Base-by-base conservation (phyloP, 2,329 filamentous ascomycete genomes). In the Mariannaea elegans region DNA sequence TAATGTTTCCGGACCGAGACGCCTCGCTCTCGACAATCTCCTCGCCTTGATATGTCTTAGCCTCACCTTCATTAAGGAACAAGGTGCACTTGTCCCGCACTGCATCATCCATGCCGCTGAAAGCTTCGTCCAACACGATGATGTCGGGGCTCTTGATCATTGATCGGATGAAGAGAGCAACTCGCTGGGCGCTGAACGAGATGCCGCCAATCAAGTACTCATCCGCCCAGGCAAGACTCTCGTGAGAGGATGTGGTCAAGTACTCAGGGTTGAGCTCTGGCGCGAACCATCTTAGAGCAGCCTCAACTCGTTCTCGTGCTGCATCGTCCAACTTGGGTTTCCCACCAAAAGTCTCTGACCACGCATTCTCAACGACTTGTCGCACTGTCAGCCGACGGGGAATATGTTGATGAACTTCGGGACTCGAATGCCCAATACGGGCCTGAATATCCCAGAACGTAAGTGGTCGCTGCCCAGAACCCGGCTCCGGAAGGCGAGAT, bases 371-470 rank as follows among this genome's bases (percentile, higher is more conserved):
- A 0, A 99, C 75, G 0, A 92, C 85, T 48, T 90, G 84, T 2
- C 92, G 86, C 9, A 97, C 78, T 0, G 88, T 90, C 45, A 97
- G 80, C 32, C 85, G 82, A 47, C 90, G 89, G 1, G 95, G 94
- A 78, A 98, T 97, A 75, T 97, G 93, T 51, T 92, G 89, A 71
- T 98, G 94, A 4, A 98, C 91, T 73, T 98, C 95, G 0, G 95
- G 95, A 62, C 92, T 96, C 0, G 93, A 95, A 74, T 98, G 94
- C 10, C 95, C 95, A 65, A 99, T 92, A 21, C 92, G 89, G 1
- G 88, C 84, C 74, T 98, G 95, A 7, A 99, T 87, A 63, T 98
- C 94, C 82, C 97, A 98, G 59, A 97, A 90, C 0, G 92, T 96
- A 31, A 98, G 87, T 0, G 92, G 93, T 0, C 85, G 84, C 53